phyloP scores from a whole-genome alignment of 2,329 filamentous ascomycete genomes.

The Aspergillus awamori region DNA sequence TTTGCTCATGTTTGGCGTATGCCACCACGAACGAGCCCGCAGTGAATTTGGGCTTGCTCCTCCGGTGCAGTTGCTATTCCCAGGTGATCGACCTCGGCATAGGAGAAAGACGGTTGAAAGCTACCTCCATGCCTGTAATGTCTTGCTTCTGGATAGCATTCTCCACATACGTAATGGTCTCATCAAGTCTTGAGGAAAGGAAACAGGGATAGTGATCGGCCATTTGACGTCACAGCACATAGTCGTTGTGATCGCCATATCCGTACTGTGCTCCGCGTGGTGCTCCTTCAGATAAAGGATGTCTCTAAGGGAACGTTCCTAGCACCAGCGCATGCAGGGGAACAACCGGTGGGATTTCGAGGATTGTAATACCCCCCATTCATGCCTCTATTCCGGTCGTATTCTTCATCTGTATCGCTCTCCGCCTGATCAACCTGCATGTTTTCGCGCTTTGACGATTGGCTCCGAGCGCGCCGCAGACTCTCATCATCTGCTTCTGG shows the following conservation, averaged over 20 bases:
- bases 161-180: no score
- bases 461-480: constrained; percentile 5
- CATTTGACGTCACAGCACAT: background rate
- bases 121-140: no score
- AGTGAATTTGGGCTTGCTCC: background rate
- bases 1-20: background rate
- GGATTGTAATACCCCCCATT: constrained; percentile 57
- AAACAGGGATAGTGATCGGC: background rate
- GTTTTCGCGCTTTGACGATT: constrained; percentile 7
- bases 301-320: background rate
- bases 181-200: background rate
- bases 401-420: constrained; percentile 71
- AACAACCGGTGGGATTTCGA: constrained; percentile 54
- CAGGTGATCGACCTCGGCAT: background rate
- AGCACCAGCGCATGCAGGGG: constrained; percentile 37
- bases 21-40: background rate
- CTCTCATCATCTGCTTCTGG: constrained; percentile 22
- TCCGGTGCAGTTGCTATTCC: background rate
- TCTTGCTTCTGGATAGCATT: no score
- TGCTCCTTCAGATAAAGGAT: background rate
- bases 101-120: background rate
- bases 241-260: background rate
- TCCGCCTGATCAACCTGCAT: constrained; percentile 57
- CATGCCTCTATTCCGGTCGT: constrained; percentile 42
- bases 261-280: background rate